A percentile compares a stretch with the other conserved stretches of the same genome.
phyloP scores from a whole-genome alignment of 1,284 basidiomycete genomes.

The Cryptococcus sp. region DNA sequence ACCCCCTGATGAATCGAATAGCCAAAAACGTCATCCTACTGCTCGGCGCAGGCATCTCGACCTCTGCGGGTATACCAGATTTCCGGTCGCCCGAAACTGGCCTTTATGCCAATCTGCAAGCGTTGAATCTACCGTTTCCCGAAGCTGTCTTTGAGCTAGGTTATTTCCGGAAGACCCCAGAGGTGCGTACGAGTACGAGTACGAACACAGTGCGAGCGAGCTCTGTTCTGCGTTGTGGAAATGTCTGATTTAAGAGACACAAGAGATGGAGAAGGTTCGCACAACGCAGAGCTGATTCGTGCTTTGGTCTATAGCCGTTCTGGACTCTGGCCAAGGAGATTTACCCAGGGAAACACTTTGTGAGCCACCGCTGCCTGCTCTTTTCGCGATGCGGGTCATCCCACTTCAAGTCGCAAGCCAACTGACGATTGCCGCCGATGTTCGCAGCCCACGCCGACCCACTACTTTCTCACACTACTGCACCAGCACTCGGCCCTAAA shows the following conservation, averaged over 20 bases:
- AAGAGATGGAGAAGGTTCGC: not conserved
- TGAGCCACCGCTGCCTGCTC: conserved; percentile 22
- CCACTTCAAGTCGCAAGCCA: not conserved
- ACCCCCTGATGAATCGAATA: conserved; percentile 13
- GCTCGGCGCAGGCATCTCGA: conserved; percentile 59
- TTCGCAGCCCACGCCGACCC: conserved; percentile 72
- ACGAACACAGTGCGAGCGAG: not conserved
- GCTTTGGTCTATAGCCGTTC: conserved; percentile 59
- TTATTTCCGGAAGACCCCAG: conserved; percentile 50
- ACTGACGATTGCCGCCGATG: not conserved
- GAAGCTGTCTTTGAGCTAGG: conserved; percentile 61
- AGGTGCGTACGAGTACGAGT: conserved; percentile 19
- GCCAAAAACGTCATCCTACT: conserved; percentile 57
- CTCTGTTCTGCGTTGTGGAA: not conserved
- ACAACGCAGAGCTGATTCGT: not conserved
- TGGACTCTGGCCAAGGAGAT: conserved; percentile 87
- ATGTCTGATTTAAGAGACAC: not conserved
- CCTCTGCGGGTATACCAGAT: conserved; percentile 57
- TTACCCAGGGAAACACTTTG: conserved; percentile 61
- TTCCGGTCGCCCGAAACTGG: conserved; percentile 58
- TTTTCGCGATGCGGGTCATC: not conserved
- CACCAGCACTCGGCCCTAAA: conserved; percentile 37
- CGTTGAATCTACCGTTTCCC: conserved; percentile 59
- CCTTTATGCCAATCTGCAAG: conserved; percentile 59
- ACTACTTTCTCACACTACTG: conserved; percentile 73